phyloP scores from a whole-genome alignment of 768 basidiomycete species.

The Stropharia rugosoannulata region DNA sequence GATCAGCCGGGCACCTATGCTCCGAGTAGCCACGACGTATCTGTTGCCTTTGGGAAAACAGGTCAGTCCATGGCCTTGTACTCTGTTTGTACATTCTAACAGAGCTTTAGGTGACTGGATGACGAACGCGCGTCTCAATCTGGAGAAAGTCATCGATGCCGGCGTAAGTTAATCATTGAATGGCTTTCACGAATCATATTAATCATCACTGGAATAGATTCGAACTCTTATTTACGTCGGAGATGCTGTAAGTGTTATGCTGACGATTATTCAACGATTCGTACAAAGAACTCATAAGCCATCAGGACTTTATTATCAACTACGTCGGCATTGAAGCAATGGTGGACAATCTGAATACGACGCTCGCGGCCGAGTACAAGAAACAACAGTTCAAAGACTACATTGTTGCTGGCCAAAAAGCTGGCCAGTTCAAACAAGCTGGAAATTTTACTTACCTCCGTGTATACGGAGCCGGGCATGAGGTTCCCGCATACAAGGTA shows the following conservation, averaged over 20 bases:
- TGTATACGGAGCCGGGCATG: constrained; percentile 46
- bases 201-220: constrained; percentile 18
- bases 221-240: constrained; percentile 54
- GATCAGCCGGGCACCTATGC: constrained; percentile 17
- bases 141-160: constrained; percentile 59
- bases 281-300: neutral
- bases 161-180: constrained; percentile 28
- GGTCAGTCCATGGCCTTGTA: neutral
- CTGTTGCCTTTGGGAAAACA: neutral
- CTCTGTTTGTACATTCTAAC: no score
- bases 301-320: constrained; percentile 52
- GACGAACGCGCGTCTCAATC: constrained; percentile 42
- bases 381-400: constrained; percentile 43
- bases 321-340: constrained; percentile 57
- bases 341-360: constrained; percentile 49
- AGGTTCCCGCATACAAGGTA: constrained; percentile 46
- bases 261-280: neutral
- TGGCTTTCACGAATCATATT: neutral
- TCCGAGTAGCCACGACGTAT: constrained; percentile 11
- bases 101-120: constrained; percentile 51
- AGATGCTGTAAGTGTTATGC: constrained; percentile 43
- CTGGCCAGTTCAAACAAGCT: constrained; percentile 59
- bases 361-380: constrained; percentile 41
- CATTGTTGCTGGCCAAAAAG: constrained; percentile 46
- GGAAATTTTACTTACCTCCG: constrained; percentile 55